These are phyloP conservation scores for Cyberlindnera xylosilytica DNA, from an alignment of 805 yeast genomes.

Conservation along the genomic window DNA sequence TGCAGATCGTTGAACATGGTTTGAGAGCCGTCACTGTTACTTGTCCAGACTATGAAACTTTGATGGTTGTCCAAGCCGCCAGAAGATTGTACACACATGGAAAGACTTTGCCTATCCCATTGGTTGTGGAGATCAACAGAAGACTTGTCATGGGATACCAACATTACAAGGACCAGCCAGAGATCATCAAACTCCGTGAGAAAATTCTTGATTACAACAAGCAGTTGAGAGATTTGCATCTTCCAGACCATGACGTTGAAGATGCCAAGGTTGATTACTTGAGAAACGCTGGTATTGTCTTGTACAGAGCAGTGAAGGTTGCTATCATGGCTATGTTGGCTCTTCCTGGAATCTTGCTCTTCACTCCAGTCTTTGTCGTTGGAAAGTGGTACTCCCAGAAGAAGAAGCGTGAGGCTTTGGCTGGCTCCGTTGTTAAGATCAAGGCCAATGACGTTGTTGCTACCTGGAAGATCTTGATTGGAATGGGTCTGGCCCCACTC, in stretches of 20 bases:
- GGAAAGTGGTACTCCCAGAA: constrained; percentile 69
- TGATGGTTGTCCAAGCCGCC: constrained; percentile 92
- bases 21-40: constrained; percentile 88
- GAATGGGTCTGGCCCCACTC: constrained; percentile 85
- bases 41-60: constrained; percentile 91
- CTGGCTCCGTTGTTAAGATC: constrained; percentile 84
- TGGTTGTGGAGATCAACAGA: constrained; percentile 88
- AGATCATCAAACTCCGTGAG: constrained; percentile 54
- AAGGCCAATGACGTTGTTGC: constrained; percentile 93
- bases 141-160: constrained; percentile 80
- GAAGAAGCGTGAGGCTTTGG: constrained; percentile 77
- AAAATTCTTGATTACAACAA: constrained; percentile 71
- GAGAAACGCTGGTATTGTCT: constrained; percentile 48
- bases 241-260: constrained; percentile 53
- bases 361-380: constrained; percentile 82
- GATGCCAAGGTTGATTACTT: constrained; percentile 47
- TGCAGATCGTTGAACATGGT: constrained; percentile 71
- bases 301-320: constrained; percentile 57
- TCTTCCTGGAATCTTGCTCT: constrained; percentile 84
- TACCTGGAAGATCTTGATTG: constrained; percentile 92
- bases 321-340: constrained; percentile 58
- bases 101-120: constrained; percentile 69
- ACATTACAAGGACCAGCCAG: constrained; percentile 67
- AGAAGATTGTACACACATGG: constrained; percentile 83
- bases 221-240: constrained; percentile 55